These are phyloP conservation scores for Nicotiana attenuata DNA, from an alignment of 257 asterid genomes.

Conservation along the genomic window DNA sequence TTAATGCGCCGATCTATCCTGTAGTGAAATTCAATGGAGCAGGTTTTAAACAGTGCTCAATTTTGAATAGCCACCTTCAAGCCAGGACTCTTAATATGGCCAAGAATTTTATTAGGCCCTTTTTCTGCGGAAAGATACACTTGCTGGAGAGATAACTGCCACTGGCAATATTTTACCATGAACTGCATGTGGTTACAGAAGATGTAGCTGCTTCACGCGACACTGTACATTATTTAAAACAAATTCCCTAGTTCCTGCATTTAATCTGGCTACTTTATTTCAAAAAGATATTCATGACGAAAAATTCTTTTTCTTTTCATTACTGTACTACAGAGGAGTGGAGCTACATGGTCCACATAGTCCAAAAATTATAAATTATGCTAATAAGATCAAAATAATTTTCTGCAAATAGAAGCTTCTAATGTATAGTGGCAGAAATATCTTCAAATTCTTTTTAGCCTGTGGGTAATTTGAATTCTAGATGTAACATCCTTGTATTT, in stretches of 20 bases:
- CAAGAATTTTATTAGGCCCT: background rate
- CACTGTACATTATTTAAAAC: background rate
- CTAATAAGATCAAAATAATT: background rate
- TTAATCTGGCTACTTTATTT: background rate
- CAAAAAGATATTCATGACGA: background rate
- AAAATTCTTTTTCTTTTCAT: background rate
- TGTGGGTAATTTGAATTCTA: too few species aligned
- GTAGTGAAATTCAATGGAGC: too few species aligned
- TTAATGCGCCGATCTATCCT: too few species aligned
- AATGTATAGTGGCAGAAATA: too few species aligned
- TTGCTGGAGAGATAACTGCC: background rate
- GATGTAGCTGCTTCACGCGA: background rate
- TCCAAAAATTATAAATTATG: background rate
- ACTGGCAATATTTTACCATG: background rate
- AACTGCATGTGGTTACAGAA: background rate
- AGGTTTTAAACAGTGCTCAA: background rate
- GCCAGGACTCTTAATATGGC: background rate
- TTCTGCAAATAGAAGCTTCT: too few species aligned
- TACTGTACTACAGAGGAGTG: background rate
- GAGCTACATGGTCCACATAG: background rate
- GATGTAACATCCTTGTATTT: background rate
- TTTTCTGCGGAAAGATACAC: background rate
- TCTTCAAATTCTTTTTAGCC: too few species aligned
- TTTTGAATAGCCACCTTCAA: background rate
- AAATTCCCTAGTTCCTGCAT: background rate